Conservation (phyloP, 2,329 filamentous ascomycete species). For the Pseudogymnoascus sp. region DNA sequence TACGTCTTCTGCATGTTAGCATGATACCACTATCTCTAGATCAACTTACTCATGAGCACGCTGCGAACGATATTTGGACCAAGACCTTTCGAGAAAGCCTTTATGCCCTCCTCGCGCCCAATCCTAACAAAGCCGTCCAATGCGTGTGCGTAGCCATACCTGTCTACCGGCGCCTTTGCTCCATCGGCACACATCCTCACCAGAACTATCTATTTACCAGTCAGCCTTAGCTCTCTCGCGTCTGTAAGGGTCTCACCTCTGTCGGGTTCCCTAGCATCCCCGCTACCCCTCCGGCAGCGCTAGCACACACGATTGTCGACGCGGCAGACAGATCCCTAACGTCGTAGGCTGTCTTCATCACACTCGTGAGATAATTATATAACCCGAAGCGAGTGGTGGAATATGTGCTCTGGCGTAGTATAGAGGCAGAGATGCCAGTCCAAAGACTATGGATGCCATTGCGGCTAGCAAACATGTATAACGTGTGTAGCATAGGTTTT, state of each 20-base stretch:
- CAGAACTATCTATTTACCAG: slow-evolving; percentile 29
- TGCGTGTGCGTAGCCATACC: slow-evolving; percentile 35
- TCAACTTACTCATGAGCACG: slow-evolving; percentile 37
- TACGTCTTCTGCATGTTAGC: slow-evolving; percentile 29
- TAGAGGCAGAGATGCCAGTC: slow-evolving; percentile 37
- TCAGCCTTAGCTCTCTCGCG: not conserved
- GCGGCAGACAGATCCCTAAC: slow-evolving; percentile 27
- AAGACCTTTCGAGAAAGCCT: slow-evolving; percentile 33
- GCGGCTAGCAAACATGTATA: slow-evolving; percentile 32
- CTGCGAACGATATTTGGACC: slow-evolving; percentile 35
- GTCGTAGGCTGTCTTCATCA: slow-evolving; percentile 24
- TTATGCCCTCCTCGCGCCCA: slow-evolving; percentile 33
- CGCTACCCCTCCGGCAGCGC: slow-evolving; percentile 34
- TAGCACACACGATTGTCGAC: slow-evolving; percentile 34
- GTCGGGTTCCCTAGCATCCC: slow-evolving; percentile 40
- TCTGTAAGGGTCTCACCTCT: slow-evolving; percentile 24
- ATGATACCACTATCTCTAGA: not conserved
- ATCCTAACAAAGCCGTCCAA: slow-evolving; percentile 30
- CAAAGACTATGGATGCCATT: slow-evolving; percentile 38
- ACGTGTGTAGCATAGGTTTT: slow-evolving; percentile 33
- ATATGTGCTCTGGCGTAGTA: slow-evolving; percentile 38
- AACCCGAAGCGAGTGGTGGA: slow-evolving; percentile 39
- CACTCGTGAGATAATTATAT: slow-evolving; percentile 31
- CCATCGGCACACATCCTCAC: slow-evolving; percentile 41
- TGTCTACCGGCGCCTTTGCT: slow-evolving; percentile 30